Evolutionary conservation across 768 basidiomycete genomes (phyloP).

Genomic region (Boletus vinaceobasis): DNA sequence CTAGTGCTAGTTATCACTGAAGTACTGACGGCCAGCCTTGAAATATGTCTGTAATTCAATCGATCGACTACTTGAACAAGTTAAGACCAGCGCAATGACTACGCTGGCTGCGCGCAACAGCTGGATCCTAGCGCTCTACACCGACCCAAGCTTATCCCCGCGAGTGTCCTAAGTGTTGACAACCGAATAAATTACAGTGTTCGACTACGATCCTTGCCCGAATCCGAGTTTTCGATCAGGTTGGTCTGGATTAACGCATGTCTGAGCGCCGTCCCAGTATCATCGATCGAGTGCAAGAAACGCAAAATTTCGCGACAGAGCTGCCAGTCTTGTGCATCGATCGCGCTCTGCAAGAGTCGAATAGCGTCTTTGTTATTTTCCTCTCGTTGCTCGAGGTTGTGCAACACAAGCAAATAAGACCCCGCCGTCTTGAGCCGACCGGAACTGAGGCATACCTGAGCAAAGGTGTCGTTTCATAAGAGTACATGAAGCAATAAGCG

Average conservation of each 20-base stretch:
- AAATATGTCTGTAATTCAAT: not conserved
- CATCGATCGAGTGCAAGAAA: slow-evolving; percentile 91
- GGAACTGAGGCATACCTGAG: slow-evolving; percentile 68
- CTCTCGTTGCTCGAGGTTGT: slow-evolving; percentile 88
- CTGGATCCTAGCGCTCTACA: not conserved
- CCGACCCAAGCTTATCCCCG: not conserved
- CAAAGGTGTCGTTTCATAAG: not conserved
- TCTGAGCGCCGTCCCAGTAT: slow-evolving; percentile 68
- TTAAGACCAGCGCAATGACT: not conserved
- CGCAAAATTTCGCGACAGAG: slow-evolving; percentile 89
- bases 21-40: too few species aligned
- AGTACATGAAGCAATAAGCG: not conserved
- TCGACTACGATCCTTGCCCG: not conserved
- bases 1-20: not conserved
- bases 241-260: slow-evolving; percentile 57
- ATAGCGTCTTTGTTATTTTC: slow-evolving; percentile 75
- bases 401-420: slow-evolving; percentile 90
- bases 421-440: slow-evolving; percentile 82
- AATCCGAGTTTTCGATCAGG: slow-evolving; percentile 21
- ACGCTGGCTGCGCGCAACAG: not conserved
- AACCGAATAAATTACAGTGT: slow-evolving; percentile 1
- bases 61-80: not conserved
- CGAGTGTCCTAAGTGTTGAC: not conserved
- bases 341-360: slow-evolving; percentile 71
- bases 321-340: slow-evolving; percentile 80